These are phyloP conservation scores for Solanum stenotomum DNA, from an alignment of 257 asterid genomes.

Conservation along the genomic window DNA sequence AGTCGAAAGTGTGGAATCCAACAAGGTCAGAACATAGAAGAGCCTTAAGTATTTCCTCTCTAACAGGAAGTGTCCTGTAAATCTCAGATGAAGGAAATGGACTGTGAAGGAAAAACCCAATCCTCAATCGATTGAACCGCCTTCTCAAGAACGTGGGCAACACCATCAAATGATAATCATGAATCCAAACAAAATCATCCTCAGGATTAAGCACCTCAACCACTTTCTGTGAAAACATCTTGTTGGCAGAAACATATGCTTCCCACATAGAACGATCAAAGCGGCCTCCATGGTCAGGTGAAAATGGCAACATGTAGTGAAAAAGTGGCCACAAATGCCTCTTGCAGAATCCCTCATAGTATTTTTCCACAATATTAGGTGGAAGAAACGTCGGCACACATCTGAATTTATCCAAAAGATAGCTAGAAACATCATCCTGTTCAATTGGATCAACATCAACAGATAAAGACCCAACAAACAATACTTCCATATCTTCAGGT, in stretches of 20 bases:
- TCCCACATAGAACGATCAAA: constrained; percentile 77
- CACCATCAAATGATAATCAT: constrained; percentile 85
- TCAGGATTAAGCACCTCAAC: constrained; percentile 80
- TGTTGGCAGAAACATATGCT: constrained; percentile 73
- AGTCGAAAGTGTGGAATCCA: constrained; percentile 92
- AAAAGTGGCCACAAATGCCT: constrained; percentile 76
- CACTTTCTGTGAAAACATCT: constrained; percentile 66
- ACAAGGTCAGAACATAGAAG: constrained; percentile 75
- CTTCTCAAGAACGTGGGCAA: constrained; percentile 79
- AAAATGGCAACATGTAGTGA: constrained; percentile 74
- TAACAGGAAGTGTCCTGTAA: constrained; percentile 83
- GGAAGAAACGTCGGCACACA: constrained; percentile 72
- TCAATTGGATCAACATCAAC: constrained; percentile 73
- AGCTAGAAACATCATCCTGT: constrained; percentile 66
- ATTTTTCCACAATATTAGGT: constrained; percentile 43
- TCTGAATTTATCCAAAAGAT: constrained; percentile 56
- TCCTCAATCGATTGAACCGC: constrained; percentile 64
- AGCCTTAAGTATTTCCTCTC: constrained; percentile 87
- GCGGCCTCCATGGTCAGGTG: constrained; percentile 68
- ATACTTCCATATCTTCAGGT: constrained; percentile 82
- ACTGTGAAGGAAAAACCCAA: constrained; percentile 92
- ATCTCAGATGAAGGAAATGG: constrained; percentile 93
- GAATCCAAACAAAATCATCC: constrained; percentile 81
- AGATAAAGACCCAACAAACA: constrained; percentile 58
- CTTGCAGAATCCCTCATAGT: constrained; percentile 82